Base-by-base conservation (phyloP, 1,284 basidiomycete species). In the Trametes polyzona region DNA sequence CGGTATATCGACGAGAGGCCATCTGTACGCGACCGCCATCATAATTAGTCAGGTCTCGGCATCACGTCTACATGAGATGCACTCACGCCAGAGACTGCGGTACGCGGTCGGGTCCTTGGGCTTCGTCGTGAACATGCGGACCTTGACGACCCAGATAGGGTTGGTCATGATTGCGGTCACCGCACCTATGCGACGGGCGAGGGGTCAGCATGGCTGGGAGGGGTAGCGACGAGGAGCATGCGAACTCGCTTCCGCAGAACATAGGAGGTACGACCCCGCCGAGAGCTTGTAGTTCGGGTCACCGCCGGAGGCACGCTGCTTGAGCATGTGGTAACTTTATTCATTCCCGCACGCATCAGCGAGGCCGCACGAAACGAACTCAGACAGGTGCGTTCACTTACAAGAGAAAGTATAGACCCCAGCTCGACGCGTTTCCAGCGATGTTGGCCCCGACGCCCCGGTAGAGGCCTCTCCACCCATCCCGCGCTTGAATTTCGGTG, bases 331-430 rank as follows among this genome's bases (percentile, higher is more conserved):
- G 71, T 99, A 98, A 72, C 95, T 97, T 57, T 4, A 7, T 32
- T 41, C 23, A 36, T 16, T 33, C 19, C 19, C 29, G 19, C 16
- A 41, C 19, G 44, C 4, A 32, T 27, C 9, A 27, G 41, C 24
- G 0, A 6, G 11, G 17, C 11, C 30, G 16, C 14, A 21, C 4
- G 19, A n/a, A n/a, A n/a, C n/a, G n/a, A n/a, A n/a, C n/a, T n/a
- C n/a, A n/a, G 19, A 17, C 4, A 10, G 12, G 3, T 24, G 44
- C 14, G 30, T 6, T 6, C 4, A 83, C 93, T 75, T 71, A 96
- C 96, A 97, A 97, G 60, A 98, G 82, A 75, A 99, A 99, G 75
- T 99, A 99, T 29, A 98, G 76, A 0, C 97, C 96, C 96, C 96
- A 99, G 66, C 93, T 96, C 6, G 91, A 87, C n/a, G 96, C 95